These are phyloP conservation scores for Pyrenochaeta sp. DNA, from an alignment of 2,329 filamentous ascomycete species.

Conservation along the genomic window DNA sequence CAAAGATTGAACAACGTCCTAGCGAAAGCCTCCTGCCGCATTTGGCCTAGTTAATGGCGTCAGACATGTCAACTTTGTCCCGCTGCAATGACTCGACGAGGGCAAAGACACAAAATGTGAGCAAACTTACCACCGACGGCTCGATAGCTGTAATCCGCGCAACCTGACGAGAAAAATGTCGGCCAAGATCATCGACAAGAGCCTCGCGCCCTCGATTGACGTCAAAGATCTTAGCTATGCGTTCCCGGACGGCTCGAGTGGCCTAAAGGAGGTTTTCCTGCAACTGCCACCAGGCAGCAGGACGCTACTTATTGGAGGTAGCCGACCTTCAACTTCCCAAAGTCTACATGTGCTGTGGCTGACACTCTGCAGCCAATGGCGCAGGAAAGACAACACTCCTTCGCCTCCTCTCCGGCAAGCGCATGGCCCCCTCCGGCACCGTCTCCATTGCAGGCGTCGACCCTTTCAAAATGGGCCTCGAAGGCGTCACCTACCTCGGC, in stretches of 20 bases:
- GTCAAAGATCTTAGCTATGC: slow-evolving; percentile 83
- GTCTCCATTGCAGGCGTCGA: slow-evolving; percentile 85
- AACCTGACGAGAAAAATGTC: too few species aligned
- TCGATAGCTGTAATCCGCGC: too few species aligned
- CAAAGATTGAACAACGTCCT: too few species aligned
- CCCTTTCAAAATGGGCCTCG: slow-evolving; percentile 87
- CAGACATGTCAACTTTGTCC: background rate
- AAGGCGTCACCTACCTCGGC: slow-evolving; percentile 96
- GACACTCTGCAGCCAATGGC: slow-evolving; percentile 73
- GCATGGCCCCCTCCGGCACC: slow-evolving; percentile 78
- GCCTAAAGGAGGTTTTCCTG: slow-evolving; percentile 77
- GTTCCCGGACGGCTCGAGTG: slow-evolving; percentile 86
- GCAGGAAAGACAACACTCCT: slow-evolving; percentile 97
- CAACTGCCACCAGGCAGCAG: slow-evolving; percentile 82
- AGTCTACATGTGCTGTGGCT: slow-evolving; percentile 12
- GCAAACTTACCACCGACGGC: too few species aligned
- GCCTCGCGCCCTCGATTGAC: slow-evolving; percentile 68
- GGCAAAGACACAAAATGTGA: background rate
- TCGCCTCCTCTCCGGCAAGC: slow-evolving; percentile 92
- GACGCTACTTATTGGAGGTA: slow-evolving; percentile 87
- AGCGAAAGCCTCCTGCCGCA: too few species aligned
- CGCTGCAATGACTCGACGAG: background rate
- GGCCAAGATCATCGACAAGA: slow-evolving; percentile 21
- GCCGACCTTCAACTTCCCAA: too few species aligned
- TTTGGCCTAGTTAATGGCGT: too few species aligned